A percentile compares a stretch with the other conserved stretches of the same genome.
Conservation (phyloP, 805 yeast genomes). For the Lipomyces yamadae region DNA sequence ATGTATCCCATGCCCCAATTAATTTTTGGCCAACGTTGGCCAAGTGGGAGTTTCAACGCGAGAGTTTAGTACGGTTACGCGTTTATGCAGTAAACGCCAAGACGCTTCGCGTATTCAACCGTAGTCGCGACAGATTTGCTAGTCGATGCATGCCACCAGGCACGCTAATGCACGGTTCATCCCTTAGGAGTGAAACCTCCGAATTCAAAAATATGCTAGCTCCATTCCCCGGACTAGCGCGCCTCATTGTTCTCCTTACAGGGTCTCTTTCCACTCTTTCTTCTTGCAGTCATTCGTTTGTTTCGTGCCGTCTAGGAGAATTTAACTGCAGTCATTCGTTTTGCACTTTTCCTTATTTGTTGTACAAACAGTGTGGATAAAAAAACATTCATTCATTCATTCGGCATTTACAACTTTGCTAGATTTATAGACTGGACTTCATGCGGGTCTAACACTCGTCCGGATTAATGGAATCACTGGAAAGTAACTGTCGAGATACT, state of each 20-base stretch:
- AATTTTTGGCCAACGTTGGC: neutral
- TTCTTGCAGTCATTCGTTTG: neutral
- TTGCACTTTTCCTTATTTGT: neutral
- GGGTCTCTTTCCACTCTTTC: neutral
- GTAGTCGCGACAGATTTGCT: neutral
- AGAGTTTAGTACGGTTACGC: neutral
- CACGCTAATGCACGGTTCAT: neutral
- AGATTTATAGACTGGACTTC: neutral
- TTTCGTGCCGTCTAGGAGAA: neutral
- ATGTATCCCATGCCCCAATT: neutral
- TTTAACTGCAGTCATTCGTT: neutral
- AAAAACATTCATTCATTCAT: neutral
- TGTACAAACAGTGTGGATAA: too few species aligned
- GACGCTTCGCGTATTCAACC: neutral
- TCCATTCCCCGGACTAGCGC: neutral
- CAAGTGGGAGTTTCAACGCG: neutral
- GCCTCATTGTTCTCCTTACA: neutral
- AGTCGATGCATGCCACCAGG: neutral
- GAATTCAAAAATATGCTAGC: neutral
- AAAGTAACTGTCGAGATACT: conserved; percentile 8
- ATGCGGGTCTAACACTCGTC: neutral
- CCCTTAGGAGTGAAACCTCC: neutral
- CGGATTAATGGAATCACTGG: neutral
- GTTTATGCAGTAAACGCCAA: neutral
- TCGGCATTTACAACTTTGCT: neutral